Conservation (phyloP, 2,329 filamentous ascomycete genomes). For the Tolypocladium inflatum region DNA sequence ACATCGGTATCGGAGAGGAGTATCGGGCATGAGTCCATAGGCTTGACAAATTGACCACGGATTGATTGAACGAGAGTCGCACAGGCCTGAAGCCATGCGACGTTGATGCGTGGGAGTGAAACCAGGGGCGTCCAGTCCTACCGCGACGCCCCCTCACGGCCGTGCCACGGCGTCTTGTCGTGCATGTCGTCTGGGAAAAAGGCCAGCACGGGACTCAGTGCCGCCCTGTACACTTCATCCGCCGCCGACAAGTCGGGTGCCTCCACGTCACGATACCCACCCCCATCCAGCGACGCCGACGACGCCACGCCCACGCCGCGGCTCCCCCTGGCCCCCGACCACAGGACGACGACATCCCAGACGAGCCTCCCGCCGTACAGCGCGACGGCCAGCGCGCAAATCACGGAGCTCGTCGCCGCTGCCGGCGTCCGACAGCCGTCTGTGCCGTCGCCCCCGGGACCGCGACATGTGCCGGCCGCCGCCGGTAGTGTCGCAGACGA, state of each 20-base stretch:
- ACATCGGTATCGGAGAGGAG: not conserved
- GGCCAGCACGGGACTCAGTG: not conserved
- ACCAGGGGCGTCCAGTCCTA: not conserved
- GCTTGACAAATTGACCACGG: not conserved
- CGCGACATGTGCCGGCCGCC: too few species aligned
- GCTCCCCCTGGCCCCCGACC: too few species aligned
- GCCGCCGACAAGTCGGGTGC: not conserved
- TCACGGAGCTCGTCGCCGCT: too few species aligned
- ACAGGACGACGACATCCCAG: too few species aligned
- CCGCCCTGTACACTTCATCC: not conserved
- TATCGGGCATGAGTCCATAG: not conserved
- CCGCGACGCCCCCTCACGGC: not conserved
- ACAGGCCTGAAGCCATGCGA: not conserved
- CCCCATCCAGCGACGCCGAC: not conserved
- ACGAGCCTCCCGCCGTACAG: too few species aligned
- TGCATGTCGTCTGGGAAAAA: not conserved
- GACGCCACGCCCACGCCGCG: too few species aligned
- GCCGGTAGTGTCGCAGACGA: too few species aligned
- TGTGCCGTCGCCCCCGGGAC: too few species aligned
- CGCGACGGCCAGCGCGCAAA: too few species aligned
- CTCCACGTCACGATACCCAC: not conserved
- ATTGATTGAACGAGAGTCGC: not conserved
- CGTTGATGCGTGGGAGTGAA: not conserved
- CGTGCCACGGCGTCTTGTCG: not conserved
- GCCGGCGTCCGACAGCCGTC: too few species aligned